These are phyloP conservation scores for Marsdenia floribunda DNA, from an alignment of 257 asterid species.

Conservation along the genomic window DNA sequence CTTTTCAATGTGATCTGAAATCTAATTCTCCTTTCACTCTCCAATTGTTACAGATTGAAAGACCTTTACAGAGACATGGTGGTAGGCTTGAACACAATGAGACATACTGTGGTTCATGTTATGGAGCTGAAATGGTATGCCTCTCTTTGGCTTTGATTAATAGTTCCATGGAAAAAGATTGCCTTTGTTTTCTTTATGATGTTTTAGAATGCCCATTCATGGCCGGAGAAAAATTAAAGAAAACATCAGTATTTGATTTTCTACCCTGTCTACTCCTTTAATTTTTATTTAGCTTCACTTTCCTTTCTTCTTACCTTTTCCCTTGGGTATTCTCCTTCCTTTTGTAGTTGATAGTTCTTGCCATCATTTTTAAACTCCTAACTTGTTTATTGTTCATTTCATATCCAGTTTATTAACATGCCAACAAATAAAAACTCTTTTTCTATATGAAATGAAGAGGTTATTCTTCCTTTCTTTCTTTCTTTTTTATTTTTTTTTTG, in stretches of 20 bases:
- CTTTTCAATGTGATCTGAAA: not conserved
- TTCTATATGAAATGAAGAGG: not conserved
- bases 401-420: not conserved
- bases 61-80: constrained; percentile 88
- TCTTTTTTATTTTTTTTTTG: constrained; percentile 3
- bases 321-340: not conserved
- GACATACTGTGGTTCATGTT: constrained; percentile 98
- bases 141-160: constrained; percentile 14
- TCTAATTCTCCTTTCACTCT: not conserved
- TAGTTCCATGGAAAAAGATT: not conserved
- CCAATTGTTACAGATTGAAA: constrained; percentile 49
- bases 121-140: constrained; percentile 84
- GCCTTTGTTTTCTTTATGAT: not conserved
- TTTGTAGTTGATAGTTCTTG: not conserved
- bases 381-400: not conserved
- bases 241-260: not conserved
- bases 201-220: not conserved
- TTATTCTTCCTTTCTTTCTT: not conserved
- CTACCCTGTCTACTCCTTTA: not conserved
- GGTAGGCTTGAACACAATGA: constrained; percentile 96
- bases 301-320: constrained; percentile 3
- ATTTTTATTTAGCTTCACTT: constrained; percentile 3
- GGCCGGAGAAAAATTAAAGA: too few species aligned
- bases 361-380: not conserved
- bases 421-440: not conserved